A percentile compares a stretch with the other conserved stretches of the same genome.
phyloP scores from a whole-genome alignment of 768 basidiomycete species.

The Sutorius australiensis region DNA sequence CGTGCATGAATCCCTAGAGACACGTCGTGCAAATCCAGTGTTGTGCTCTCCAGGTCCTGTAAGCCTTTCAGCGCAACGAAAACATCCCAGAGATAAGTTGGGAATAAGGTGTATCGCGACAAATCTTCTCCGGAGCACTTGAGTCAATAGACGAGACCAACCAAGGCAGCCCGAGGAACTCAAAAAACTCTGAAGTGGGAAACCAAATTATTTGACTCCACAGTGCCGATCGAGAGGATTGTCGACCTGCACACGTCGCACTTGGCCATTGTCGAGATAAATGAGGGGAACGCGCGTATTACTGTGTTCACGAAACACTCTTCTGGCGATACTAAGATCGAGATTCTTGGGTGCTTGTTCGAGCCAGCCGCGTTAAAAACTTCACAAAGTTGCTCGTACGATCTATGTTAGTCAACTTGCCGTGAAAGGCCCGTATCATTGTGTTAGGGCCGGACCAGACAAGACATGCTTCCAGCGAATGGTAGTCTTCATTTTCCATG shows the following conservation, averaged over 20 bases:
- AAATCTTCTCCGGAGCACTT: slow-evolving; percentile 3
- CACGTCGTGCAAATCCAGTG: slow-evolving; percentile 17
- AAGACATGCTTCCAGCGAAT: slow-evolving; percentile 8
- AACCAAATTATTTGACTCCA: slow-evolving; percentile 15
- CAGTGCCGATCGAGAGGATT: neutral
- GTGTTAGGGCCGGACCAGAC: slow-evolving; percentile 11
- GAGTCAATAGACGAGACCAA: slow-evolving; percentile 9
- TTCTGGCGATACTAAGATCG: neutral
- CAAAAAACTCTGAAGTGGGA: slow-evolving; percentile 13
- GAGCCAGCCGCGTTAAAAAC: neutral
- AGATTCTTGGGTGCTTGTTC: neutral
- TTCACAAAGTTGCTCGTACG: slow-evolving; percentile 11
- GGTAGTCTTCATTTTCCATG: neutral
- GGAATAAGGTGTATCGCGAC: slow-evolving; percentile 3
- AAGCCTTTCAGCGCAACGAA: slow-evolving; percentile 2
- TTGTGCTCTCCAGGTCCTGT: slow-evolving; percentile 1
- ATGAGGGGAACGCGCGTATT: slow-evolving; percentile 5
- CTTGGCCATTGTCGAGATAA: neutral
- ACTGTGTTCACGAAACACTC: neutral
- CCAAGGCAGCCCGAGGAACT: slow-evolving; percentile 13
- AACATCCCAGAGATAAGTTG: slow-evolving; percentile 6
- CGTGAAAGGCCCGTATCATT: slow-evolving; percentile 12
- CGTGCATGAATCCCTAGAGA: slow-evolving; percentile 2
- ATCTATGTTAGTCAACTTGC: slow-evolving; percentile 4
- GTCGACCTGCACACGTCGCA: neutral